Percentiles rank a stretch among this genome's conserved stretches.
Conservation (phyloP, 2,329 filamentous ascomycete species). For the Lithohypha guttulata region DNA sequence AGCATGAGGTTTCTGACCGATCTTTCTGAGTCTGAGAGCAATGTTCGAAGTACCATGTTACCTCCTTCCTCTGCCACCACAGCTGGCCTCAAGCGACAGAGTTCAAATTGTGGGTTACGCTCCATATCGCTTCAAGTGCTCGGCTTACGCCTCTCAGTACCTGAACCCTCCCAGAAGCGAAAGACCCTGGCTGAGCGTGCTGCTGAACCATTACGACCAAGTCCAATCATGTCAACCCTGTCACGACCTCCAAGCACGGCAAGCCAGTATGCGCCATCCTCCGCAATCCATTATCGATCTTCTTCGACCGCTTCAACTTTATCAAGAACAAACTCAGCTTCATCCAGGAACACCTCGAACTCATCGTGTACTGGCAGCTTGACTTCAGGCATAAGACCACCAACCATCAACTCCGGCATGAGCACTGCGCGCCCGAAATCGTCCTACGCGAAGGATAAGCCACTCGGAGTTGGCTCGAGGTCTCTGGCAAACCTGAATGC, state of each 20-base stretch:
- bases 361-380: conserved; percentile 48
- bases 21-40: conserved; percentile 42
- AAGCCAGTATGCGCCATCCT: conserved; percentile 25
- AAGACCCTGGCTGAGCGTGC: conserved; percentile 48
- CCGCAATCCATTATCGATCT: conserved; percentile 35
- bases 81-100: conserved; percentile 41
- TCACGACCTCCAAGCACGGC: conserved; percentile 36
- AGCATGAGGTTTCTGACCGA: conserved; percentile 32
- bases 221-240: conserved; percentile 32
- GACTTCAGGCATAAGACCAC: conserved; percentile 42
- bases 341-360: conserved; percentile 35
- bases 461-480: conserved; percentile 33
- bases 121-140: conserved; percentile 31
- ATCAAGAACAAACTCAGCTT: conserved; percentile 32
- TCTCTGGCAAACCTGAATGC: conserved; percentile 25
- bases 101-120: conserved; percentile 35
- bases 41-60: conserved; percentile 40
- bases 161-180: conserved; percentile 49
- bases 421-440: conserved; percentile 38
- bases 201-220: conserved; percentile 39
- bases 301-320: conserved; percentile 33
- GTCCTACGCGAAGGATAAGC: conserved; percentile 41
- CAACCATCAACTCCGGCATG: conserved; percentile 27
- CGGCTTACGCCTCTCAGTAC: conserved; percentile 29
- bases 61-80: conserved; percentile 25